A percentile compares a stretch with the other conserved stretches of the same genome.
Conservation (phyloP, 176 grass and related monocot genomes). For the Cenchrus purpureus region DNA sequence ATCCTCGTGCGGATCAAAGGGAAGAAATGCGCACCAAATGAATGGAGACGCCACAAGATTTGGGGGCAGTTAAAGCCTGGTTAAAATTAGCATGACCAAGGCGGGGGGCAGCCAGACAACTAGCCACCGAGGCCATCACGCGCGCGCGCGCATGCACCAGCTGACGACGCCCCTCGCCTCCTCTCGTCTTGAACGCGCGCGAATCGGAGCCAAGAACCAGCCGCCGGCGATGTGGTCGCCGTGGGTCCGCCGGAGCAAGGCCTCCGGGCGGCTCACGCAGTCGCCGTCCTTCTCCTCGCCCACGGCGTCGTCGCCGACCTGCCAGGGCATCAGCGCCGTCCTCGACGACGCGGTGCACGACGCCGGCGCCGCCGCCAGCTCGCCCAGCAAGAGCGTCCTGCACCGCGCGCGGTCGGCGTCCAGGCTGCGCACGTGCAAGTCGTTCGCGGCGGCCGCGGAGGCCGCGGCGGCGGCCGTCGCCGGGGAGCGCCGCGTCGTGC, state of each 20-base stretch:
- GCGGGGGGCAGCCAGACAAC: conserved; percentile 23
- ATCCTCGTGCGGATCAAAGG: not conserved
- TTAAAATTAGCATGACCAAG: conserved; percentile 50
- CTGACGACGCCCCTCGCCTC: not conserved
- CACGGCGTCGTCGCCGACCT: not conserved
- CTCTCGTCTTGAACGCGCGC: conserved; percentile 6
- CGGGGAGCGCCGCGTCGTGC: conserved; percentile 61
- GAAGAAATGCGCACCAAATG: conserved; percentile 27
- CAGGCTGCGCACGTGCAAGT: conserved; percentile 53
- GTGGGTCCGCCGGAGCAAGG: conserved; percentile 45
- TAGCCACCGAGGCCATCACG: conserved; percentile 31
- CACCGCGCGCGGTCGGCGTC: conserved; percentile 47
- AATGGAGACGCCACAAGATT: conserved; percentile 17
- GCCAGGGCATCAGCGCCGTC: conserved; percentile 49
- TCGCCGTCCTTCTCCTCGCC: conserved; percentile 41
- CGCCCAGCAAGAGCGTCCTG: conserved; percentile 22
- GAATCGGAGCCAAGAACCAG: conserved; percentile 26
- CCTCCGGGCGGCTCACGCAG: conserved; percentile 42
- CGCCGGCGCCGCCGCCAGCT: not conserved
- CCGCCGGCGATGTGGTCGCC: conserved; percentile 54
- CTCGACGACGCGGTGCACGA: conserved; percentile 33
- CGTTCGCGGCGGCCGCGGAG: conserved; percentile 44
- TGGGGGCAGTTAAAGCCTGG: conserved; percentile 18
- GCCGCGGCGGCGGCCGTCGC: conserved; percentile 44
- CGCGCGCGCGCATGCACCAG: conserved; percentile 38